phyloP scores from a whole-genome alignment of 2,329 filamentous ascomycete genomes.

The Beauveria bassiana region DNA sequence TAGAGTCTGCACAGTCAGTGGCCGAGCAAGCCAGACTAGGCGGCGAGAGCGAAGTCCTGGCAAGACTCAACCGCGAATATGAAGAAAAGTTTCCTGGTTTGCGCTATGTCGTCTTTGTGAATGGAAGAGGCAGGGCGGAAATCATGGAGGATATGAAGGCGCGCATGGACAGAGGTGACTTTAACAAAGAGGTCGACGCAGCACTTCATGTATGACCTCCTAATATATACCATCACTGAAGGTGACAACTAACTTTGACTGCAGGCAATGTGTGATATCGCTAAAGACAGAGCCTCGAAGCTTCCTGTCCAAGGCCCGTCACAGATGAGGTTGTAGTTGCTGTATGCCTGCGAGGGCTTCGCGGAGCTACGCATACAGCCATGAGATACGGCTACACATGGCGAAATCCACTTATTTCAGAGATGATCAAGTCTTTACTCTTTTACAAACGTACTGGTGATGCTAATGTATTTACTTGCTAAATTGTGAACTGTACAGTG shows the following conservation, averaged over 20 bases:
- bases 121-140: constrained; percentile 62
- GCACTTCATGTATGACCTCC: constrained; percentile 58
- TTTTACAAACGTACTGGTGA: not conserved
- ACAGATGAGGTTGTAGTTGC: not conserved
- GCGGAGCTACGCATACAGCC: too few species aligned
- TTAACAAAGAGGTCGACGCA: constrained; percentile 59
- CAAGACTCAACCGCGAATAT: constrained; percentile 65
- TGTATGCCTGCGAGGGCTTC: not conserved
- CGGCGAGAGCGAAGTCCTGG: constrained; percentile 52
- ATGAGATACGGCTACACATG: not conserved
- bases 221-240: constrained; percentile 8
- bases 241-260: constrained; percentile 12
- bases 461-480: too few species aligned
- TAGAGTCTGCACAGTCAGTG: constrained; percentile 74
- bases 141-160: constrained; percentile 77
- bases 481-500: not conserved
- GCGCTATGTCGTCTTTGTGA: constrained; percentile 87
- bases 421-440: not conserved
- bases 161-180: constrained; percentile 62
- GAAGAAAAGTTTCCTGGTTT: constrained; percentile 74
- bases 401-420: not conserved
- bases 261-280: constrained; percentile 88
- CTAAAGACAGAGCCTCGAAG: constrained; percentile 68
- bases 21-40: constrained; percentile 75
- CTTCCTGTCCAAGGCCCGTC: constrained; percentile 24